phyloP scores from a whole-genome alignment of 768 basidiomycete species.

The Lactifluus volemus region DNA sequence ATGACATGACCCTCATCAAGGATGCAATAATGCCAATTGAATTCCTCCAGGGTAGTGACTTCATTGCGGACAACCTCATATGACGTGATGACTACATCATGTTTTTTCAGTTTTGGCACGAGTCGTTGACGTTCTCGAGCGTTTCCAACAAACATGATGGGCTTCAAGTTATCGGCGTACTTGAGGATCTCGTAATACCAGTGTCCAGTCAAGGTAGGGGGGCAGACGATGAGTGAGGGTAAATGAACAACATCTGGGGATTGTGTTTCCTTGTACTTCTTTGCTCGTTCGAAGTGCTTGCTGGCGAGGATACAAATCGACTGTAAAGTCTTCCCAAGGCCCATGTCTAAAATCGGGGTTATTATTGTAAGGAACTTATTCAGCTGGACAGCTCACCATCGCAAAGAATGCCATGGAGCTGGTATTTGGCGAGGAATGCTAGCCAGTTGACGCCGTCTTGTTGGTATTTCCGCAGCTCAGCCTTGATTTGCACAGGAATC shows the following conservation, averaged over 20 bases:
- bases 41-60: constrained; percentile 57
- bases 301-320: constrained; percentile 95
- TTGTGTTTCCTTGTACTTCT: constrained; percentile 53
- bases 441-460: constrained; percentile 99
- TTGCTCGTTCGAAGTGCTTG: constrained; percentile 82
- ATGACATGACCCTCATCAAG: constrained; percentile 98
- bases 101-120: constrained; percentile 51
- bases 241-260: constrained; percentile 76
- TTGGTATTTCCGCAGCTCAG: constrained; percentile 94
- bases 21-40: constrained; percentile 92
- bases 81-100: constrained; percentile 93
- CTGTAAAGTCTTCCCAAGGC: constrained; percentile 94
- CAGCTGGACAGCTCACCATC: constrained; percentile 54
- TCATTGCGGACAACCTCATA: constrained; percentile 98
- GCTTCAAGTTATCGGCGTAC: constrained; percentile 76
- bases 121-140: constrained; percentile 70
- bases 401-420: constrained; percentile 94
- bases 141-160: constrained; percentile 84
- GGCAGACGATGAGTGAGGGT: constrained; percentile 92
- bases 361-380: constrained; percentile 8
- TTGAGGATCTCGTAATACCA: constrained; percentile 98
- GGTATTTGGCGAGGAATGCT: constrained; percentile 96
- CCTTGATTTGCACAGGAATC: constrained; percentile 82
- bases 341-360: constrained; percentile 67
- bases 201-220: constrained; percentile 95